phyloP scores from a whole-genome alignment of 2,329 filamentous ascomycete species.

The Penicillium janthinellum region DNA sequence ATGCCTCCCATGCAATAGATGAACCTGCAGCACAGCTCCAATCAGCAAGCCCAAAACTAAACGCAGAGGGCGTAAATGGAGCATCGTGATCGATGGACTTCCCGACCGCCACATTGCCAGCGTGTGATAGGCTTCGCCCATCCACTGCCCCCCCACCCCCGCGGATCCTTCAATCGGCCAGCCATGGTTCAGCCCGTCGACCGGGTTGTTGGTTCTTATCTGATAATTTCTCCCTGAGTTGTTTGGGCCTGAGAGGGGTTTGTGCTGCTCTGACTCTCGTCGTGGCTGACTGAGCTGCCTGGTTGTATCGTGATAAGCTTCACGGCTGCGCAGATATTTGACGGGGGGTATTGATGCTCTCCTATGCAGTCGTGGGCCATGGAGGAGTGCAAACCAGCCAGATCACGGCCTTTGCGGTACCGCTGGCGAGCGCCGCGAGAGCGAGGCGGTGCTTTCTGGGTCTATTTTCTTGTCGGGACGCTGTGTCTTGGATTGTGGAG shows the following conservation, averaged over 20 bases:
- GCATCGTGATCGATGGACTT: constrained; percentile 12
- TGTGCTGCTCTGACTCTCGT: neutral
- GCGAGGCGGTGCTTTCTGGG: neutral
- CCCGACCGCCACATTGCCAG: constrained; percentile 10
- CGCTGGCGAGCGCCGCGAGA: neutral
- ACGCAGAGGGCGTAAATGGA: neutral
- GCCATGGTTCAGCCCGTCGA: constrained; percentile 6
- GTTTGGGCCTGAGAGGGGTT: neutral
- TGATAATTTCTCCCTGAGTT: neutral
- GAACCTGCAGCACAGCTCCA: neutral
- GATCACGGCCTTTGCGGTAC: neutral
- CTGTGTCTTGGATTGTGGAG: neutral
- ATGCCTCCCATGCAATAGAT: neutral
- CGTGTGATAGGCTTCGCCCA: constrained; percentile 5
- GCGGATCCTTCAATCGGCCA: constrained; percentile 4
- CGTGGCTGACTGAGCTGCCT: neutral
- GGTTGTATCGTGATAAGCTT: neutral
- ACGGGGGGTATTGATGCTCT: neutral
- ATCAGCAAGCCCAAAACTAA: neutral
- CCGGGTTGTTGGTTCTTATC: constrained; percentile 2
- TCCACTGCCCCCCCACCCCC: neutral
- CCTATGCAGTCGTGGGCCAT: constrained; percentile 4
- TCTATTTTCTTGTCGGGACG: neutral
- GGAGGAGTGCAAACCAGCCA: constrained; percentile 13
- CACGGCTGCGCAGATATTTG: neutral